Conservation (phyloP, 2,329 filamentous ascomycete genomes). For the Colletotrichum phormii region DNA sequence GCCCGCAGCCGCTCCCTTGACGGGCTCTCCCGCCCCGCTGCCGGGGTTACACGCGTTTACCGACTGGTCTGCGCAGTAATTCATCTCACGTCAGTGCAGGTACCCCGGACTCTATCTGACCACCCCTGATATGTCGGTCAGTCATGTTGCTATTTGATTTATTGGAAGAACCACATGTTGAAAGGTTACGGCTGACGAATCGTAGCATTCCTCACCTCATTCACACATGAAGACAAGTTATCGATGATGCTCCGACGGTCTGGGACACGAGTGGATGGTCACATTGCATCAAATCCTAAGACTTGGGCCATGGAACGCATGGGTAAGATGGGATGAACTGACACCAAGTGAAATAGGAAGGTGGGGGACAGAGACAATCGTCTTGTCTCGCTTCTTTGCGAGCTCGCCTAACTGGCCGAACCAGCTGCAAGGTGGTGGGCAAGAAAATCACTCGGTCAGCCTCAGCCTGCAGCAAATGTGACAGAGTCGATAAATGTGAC, state of each 20-base stretch:
- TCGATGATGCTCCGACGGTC: not conserved
- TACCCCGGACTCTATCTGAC: not conserved
- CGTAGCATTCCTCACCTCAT: not conserved
- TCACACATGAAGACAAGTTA: no score
- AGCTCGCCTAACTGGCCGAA: not conserved
- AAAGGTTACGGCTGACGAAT: not conserved
- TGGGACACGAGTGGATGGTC: not conserved
- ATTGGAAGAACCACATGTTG: no score
- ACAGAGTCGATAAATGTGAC: not conserved
- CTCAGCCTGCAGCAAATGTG: not conserved
- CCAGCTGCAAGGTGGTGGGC: not conserved
- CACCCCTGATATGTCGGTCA: not conserved
- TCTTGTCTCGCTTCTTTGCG: not conserved
- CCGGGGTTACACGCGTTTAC: not conserved
- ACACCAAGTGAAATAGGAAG: not conserved
- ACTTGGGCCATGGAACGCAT: no score
- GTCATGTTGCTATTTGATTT: not conserved
- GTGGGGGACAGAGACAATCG: not conserved
- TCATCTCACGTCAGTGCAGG: not conserved
- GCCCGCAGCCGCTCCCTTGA: constrained; percentile 1
- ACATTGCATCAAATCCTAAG: not conserved
- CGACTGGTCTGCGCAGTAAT: not conserved
- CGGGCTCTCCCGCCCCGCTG: constrained; percentile 8
- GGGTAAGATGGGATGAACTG: not conserved
- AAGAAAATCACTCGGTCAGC: not conserved